A percentile compares a stretch with the other conserved stretches of the same genome.
Conservation (phyloP, 2,329 filamentous ascomycete species). For the Clarireedia paspali region DNA sequence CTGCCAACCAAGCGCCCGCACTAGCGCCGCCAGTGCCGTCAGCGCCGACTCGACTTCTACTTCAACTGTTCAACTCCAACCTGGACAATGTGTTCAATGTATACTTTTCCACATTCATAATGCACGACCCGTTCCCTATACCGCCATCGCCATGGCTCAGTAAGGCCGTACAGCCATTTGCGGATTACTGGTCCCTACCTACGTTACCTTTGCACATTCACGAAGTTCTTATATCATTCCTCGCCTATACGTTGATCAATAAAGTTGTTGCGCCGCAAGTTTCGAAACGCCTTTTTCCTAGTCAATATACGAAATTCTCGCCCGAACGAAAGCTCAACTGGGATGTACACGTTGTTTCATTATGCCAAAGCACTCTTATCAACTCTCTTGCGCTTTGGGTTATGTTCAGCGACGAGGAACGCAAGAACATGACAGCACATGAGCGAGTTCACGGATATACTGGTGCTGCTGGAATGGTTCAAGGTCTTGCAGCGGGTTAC, state of each 20-base stretch:
- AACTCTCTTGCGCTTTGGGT: constrained; percentile 67
- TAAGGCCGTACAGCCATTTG: constrained; percentile 52
- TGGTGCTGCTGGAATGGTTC: constrained; percentile 62
- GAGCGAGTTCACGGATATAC: constrained; percentile 73
- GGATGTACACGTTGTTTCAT: constrained; percentile 81
- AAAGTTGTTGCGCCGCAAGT: constrained; percentile 58
- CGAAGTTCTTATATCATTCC: constrained; percentile 60
- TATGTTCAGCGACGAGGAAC: constrained; percentile 60
- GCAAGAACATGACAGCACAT: constrained; percentile 56
- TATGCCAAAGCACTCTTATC: constrained; percentile 68
- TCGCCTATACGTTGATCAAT: constrained; percentile 63
- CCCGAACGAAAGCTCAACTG: constrained; percentile 64
- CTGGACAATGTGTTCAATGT: neutral
- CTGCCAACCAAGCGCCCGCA: too few species aligned
- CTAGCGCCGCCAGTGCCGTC: too few species aligned
- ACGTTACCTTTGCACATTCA: constrained; percentile 71
- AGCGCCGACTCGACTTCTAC: neutral
- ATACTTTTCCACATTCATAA: neutral
- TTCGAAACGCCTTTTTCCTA: constrained; percentile 54
- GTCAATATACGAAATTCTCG: constrained; percentile 55
- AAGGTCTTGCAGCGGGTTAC: constrained; percentile 71
- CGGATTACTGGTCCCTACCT: constrained; percentile 52
- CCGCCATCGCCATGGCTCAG: constrained; percentile 46
- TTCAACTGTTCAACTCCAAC: neutral
- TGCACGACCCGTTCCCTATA: constrained; percentile 57